Base-by-base conservation (phyloP, 2,329 filamentous ascomycete genomes). In the Nemania serpens region DNA sequence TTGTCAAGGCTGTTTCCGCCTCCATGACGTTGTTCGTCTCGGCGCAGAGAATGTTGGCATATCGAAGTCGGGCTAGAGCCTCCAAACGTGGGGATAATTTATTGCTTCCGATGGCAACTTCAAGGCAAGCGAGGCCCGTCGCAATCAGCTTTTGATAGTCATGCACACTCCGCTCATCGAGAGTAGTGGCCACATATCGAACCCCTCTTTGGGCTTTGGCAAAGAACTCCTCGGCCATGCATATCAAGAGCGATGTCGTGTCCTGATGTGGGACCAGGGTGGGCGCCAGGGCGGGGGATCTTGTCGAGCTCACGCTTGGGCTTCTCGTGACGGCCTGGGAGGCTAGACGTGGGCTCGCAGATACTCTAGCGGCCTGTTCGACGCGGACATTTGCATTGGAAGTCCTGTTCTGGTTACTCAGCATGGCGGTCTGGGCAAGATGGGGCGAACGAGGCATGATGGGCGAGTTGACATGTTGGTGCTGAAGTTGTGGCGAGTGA, bases 21-120 rank as follows among this genome's bases (percentile, higher is more conserved):
- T 91, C 87, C 77, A 86, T 87, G 11, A 87, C 78, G 65, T 93
- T 93, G 36, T 91, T 88, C 1, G 90, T 93, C 75, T 94, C 91
- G 64, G 91, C 87, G 39, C 87, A 83, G 22, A 94, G 75, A 6
- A 93, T 77, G 36, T 84, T 86, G 1, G 90, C 90, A 74, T 93
- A 92, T 69, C 88, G 83, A 43, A 93, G 75, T 29, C 88, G 84
- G 54, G 92, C 77, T 57, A 84, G 84, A 10, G 89, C 90, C 73
- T 93, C 90, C 47, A 86, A 78, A 15, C 88, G 83, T 3, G 90
- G 88, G 18, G 82, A 76, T 17, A 90, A 75, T 59, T 82, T 82
- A 45, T 79, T 80, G 51, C 83, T 86, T 62, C 86, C 86, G 61
- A 93, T 75, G 2, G 87, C 86, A 12, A 87, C 82, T 64, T 93